phyloP scores from a whole-genome alignment of 208 protist species.

The Leishmania gerbilli region DNA sequence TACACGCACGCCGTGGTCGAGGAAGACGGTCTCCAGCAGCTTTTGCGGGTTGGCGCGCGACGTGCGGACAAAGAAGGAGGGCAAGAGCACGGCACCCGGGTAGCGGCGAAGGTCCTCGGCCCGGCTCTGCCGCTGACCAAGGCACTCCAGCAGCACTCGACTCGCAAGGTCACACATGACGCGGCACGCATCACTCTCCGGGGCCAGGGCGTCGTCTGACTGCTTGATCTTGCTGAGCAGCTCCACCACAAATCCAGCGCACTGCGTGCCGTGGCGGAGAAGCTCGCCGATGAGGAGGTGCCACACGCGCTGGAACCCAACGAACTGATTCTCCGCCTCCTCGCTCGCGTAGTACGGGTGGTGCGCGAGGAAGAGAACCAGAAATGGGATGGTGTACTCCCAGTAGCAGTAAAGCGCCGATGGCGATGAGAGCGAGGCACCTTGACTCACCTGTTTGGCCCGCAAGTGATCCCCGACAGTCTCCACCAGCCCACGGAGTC shows the following conservation, averaged over 20 bases:
- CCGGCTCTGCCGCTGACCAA: constrained; percentile 57
- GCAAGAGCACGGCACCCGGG: constrained; percentile 64
- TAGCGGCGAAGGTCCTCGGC: constrained; percentile 68
- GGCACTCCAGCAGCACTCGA: constrained; percentile 62
- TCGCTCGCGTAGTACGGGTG: constrained; percentile 75
- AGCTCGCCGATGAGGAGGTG: constrained; percentile 83
- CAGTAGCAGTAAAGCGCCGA: constrained; percentile 64
- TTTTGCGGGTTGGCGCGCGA: constrained; percentile 19
- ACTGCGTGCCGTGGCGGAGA: constrained; percentile 68
- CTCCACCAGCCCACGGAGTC: constrained; percentile 48
- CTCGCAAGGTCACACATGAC: constrained; percentile 78
- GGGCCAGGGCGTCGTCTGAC: constrained; percentile 64
- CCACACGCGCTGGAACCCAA: constrained; percentile 79
- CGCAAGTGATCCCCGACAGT: constrained; percentile 58
- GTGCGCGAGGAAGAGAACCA: constrained; percentile 80
- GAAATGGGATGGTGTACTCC: constrained; percentile 83
- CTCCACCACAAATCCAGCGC: constrained; percentile 70
- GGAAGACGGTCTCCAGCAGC: constrained; percentile 49
- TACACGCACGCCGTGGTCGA: constrained; percentile 46
- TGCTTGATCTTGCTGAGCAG: constrained; percentile 77
- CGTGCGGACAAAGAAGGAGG: constrained; percentile 62
- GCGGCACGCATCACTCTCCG: constrained; percentile 42
- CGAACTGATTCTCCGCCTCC: constrained; percentile 40
- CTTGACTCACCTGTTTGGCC: constrained; percentile 37
- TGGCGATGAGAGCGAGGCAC: constrained; percentile 45